Evolutionary conservation across 495 filamentous ascomycete genomes (phyloP), one percentile per base, ranked within the genome.

Genomic region (Hypoxylon perforatum): DNA sequence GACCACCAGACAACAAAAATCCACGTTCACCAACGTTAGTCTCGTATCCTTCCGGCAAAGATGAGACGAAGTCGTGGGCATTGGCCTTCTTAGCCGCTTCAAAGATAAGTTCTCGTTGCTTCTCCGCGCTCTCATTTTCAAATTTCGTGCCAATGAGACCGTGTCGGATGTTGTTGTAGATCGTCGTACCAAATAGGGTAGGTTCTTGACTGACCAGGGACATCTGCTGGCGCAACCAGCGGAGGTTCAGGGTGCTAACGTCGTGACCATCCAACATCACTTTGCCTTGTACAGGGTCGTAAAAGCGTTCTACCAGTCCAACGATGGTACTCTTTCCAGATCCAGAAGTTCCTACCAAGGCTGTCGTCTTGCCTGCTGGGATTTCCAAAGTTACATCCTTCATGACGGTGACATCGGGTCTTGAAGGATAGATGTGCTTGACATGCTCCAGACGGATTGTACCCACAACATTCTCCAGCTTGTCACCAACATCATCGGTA

Each of bases 1-100:
- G 95, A 23, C 95, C 95, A 75, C 95, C 95, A 55, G 90, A 94
- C 35, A 99, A 83, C 39, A 97, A 77, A 76, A 96, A 96, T 11
- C 95, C 95, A 44, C 95, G 90, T 76, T 98, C 94, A 53, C 95
- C 95, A 51, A 99, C 95, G 64, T 96, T 91, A 0, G 95, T 98
- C 69, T 97, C 88, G 71, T 97, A 97, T 1, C 90, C 89, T 74
- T 97, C 91, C 0, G 95, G 94, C 4, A 98, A 80, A n/a, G 80
- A 78, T 12, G 77, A 85, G 69, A 99, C 88, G 73, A 98, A 98
- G 56, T 94, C 93, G 68, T 97, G 93, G 2, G 94, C 94, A 71
- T 97, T 97, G 33, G 95, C 89, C 87, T 91, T 96, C 70, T 87
- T 90, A 14, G 94, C 91, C 22, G 95, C 94, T 23, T 93, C 86